Base-by-base conservation (phyloP, 495 filamentous ascomycete genomes). In the Parmelia sp. region DNA sequence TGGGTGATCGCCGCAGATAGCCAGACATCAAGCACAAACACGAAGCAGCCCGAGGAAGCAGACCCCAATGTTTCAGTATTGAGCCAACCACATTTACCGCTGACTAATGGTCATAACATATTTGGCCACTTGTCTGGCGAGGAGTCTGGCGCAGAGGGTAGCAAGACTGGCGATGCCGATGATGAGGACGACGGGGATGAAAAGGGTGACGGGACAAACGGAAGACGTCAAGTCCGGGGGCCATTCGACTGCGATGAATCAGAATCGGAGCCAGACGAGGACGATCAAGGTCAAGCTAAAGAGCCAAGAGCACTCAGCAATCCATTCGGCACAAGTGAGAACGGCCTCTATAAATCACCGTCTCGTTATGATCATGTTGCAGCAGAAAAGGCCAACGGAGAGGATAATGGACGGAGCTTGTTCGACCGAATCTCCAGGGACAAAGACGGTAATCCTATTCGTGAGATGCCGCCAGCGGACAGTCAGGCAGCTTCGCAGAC, bases 101-200 rank as follows among this genome's bases (percentile, higher is more conserved):
- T 63, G 17, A 68, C 64, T 4, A 72, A 47, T 36, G 65, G 42
- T 15, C 47, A 72, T 44, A 88, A 88, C 65, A 86, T 87, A 31
- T 89, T 89, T 63, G 79, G 84, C 58, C 81, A 87, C 63, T 74
- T 88, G 42, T 85, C 84, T 3, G 83, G 81, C 42, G 76, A 75
- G 19, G 83, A 78, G 47, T 76, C 76, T 55, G 77, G 74, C 64
- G 76, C 75, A 39, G 80, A 78, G 61, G 71, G 76, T 31, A 73
- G 77, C 47, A 75, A 80, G 53, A 72, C 75, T 37, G 65, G 70
- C 44, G 69, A 71, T 63, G 71, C 71, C 58, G 63, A 71, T 65
- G 68, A 57, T 42, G 58, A 47, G 37, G 79, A 71, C 15, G 70
- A 69, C 21, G 66, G 71, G 10, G 68, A 70, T 58, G 80, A 83